Evolutionary conservation across 805 yeast genomes (phyloP).

Genomic region (Ogataea nitratoaversa): DNA sequence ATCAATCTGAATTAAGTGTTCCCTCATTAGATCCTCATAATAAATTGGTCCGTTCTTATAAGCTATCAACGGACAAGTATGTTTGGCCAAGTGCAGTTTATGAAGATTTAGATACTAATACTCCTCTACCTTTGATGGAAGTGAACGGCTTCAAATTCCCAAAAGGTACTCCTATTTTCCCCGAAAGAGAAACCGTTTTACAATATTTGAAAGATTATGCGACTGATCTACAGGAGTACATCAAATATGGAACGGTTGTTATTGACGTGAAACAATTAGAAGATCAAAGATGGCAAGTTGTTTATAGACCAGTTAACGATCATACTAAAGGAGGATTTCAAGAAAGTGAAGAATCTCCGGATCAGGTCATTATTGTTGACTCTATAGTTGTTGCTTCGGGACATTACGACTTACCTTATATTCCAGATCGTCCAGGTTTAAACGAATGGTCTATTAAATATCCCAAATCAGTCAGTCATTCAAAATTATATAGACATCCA

Average conservation of each 20-base stretch:
- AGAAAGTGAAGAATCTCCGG: constrained; percentile 15
- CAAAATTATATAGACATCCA: constrained; percentile 52
- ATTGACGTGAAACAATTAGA: constrained; percentile 32
- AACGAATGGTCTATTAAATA: constrained; percentile 39
- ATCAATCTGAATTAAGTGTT: constrained; percentile 14
- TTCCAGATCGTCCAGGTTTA: constrained; percentile 54
- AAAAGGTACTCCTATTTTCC: constrained; percentile 45
- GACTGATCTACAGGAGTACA: constrained; percentile 34
- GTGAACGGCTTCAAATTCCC: constrained; percentile 53
- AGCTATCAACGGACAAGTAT: constrained; percentile 14
- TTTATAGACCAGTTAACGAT: constrained; percentile 30
- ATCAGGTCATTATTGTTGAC: constrained; percentile 45
- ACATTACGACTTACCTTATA: constrained; percentile 52
- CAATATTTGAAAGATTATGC: constrained; percentile 54
- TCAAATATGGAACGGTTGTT: constrained; percentile 47
- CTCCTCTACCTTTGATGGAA: constrained; percentile 63
- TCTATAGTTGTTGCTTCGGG: constrained; percentile 65
- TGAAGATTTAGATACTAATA: constrained; percentile 65
- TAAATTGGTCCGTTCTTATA: constrained; percentile 8
- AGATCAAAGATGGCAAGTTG: constrained; percentile 39
- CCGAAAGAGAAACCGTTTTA: constrained; percentile 53
- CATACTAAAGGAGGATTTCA: constrained; percentile 31
- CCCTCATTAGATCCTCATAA: constrained; percentile 28
- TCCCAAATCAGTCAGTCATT: constrained; percentile 52
- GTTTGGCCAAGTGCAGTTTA: constrained; percentile 58